Conservation (phyloP, 2,329 filamentous ascomycete genomes). For the Cercospora nicotianae region DNA sequence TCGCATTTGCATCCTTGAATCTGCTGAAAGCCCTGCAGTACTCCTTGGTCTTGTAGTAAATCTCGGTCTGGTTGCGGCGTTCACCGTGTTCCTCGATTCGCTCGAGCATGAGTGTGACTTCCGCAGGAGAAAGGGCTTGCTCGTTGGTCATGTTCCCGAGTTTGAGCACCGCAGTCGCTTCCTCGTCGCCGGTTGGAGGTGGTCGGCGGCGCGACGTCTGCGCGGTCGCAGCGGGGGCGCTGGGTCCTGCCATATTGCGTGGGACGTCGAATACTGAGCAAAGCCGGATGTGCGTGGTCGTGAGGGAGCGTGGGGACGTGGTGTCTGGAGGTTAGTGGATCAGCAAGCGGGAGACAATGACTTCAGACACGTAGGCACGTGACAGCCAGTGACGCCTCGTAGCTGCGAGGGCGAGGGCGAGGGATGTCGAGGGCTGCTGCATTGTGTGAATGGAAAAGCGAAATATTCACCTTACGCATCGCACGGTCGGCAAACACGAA, state of each 20-base stretch:
- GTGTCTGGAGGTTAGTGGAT: background rate
- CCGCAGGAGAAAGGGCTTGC: conserved; percentile 86
- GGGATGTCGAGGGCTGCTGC: background rate
- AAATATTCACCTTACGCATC: background rate
- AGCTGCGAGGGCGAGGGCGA: background rate
- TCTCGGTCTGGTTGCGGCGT: conserved; percentile 57
- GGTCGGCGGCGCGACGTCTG: conserved; percentile 61
- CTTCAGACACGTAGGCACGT: conserved; percentile 1
- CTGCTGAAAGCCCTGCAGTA: conserved; percentile 80
- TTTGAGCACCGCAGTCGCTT: conserved; percentile 76
- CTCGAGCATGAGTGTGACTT: conserved; percentile 88
- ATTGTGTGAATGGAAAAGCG: background rate
- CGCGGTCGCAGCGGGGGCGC: conserved; percentile 22
- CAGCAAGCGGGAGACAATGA: background rate
- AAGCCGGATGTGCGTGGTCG: background rate
- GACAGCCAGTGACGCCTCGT: background rate
- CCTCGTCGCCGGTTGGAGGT: conserved; percentile 74
- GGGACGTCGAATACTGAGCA: background rate
- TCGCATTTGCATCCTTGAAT: conserved; percentile 94
- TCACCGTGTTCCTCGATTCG: conserved; percentile 58
- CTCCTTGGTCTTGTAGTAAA: conserved; percentile 55
- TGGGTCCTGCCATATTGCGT: conserved; percentile 33
- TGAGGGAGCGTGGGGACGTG: background rate
- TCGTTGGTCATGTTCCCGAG: conserved; percentile 93
- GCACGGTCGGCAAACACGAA: background rate